Evolutionary conservation across 2,329 filamentous ascomycete species (phyloP).

Genomic region (Raffaelea deltoideospora): DNA sequence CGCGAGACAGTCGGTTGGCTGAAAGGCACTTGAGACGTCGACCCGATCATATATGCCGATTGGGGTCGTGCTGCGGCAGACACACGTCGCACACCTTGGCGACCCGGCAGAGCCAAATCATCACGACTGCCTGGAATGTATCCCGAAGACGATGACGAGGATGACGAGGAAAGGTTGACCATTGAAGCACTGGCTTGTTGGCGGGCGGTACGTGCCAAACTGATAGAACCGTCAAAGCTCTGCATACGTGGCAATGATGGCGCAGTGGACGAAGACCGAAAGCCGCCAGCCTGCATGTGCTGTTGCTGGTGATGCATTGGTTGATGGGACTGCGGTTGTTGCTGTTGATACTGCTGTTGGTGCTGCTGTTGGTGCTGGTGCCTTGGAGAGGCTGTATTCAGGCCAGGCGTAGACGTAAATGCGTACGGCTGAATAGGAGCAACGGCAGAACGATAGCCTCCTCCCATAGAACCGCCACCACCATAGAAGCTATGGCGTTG

Average conservation of each 20-base stretch:
- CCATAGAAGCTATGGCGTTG: constrained; percentile 36
- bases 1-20: constrained; percentile 46
- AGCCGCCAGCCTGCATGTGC: constrained; percentile 14
- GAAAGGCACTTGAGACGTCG: constrained; percentile 33
- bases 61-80: constrained; percentile 25
- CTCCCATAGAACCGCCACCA: constrained; percentile 29
- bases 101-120: constrained; percentile 28
- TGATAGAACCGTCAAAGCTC: constrained; percentile 16
- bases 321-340: constrained; percentile 5
- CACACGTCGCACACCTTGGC: constrained; percentile 24
- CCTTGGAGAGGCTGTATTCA: constrained; percentile 39
- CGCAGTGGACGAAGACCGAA: constrained; percentile 32
- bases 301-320: constrained; percentile 3
- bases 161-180: constrained; percentile 23
- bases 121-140: constrained; percentile 30
- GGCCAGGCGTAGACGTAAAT: constrained; percentile 54
- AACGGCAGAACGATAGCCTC: constrained; percentile 38
- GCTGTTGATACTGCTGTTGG: constrained; percentile 3
- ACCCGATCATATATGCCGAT: constrained; percentile 21
- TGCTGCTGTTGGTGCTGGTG: constrained; percentile 4
- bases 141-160: constrained; percentile 13
- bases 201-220: constrained; percentile 8
- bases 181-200: constrained; percentile 23
- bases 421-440: constrained; percentile 61
- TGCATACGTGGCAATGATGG: constrained; percentile 26